Evolutionary conservation across 2,329 filamentous ascomycete genomes (phyloP).

Genomic region (Coniella vitis): DNA sequence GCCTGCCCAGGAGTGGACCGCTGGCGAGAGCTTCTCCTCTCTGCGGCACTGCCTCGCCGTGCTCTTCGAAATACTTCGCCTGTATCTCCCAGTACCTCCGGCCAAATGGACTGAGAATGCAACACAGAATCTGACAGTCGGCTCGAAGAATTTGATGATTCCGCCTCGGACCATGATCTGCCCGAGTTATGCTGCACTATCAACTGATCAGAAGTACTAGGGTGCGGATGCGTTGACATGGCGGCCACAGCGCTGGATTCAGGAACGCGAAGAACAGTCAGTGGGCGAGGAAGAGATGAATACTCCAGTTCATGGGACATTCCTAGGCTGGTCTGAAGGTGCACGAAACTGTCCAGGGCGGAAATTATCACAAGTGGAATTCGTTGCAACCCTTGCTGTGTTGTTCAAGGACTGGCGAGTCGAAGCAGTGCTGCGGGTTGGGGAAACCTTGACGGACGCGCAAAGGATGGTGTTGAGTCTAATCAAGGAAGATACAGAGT

Average conservation of each 20-base stretch:
- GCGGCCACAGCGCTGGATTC: conserved; percentile 22
- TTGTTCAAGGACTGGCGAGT: conserved; percentile 22
- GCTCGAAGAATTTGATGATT: conserved; percentile 14
- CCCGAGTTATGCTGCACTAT: conserved; percentile 18
- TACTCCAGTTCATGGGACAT: conserved; percentile 15
- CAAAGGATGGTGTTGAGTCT: conserved; percentile 17
- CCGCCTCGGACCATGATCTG: conserved; percentile 20
- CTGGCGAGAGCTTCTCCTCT: conserved; percentile 17
- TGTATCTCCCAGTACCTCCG: conserved; percentile 7
- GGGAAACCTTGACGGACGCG: conserved; percentile 18
- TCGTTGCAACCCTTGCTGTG: conserved; percentile 23
- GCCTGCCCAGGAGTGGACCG: conserved; percentile 17
- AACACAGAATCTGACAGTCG: conserved; percentile 11
- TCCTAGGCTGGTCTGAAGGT: conserved; percentile 25
- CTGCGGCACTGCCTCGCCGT: conserved; percentile 21
- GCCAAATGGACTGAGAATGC: conserved; percentile 1
- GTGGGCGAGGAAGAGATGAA: conserved; percentile 12
- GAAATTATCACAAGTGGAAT: conserved; percentile 29
- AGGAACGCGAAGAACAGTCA: not conserved
- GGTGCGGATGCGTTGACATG: conserved; percentile 20
- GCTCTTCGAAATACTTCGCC: conserved; percentile 15
- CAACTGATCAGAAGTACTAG: conserved; percentile 22
- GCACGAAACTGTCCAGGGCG: conserved; percentile 23
- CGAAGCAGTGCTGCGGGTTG: conserved; percentile 13
- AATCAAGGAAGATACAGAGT: conserved; percentile 19